Evolutionary conservation across 371 early-diverging fungal genomes (phyloP).

Genomic region (Synchytrium microbalum): DNA sequence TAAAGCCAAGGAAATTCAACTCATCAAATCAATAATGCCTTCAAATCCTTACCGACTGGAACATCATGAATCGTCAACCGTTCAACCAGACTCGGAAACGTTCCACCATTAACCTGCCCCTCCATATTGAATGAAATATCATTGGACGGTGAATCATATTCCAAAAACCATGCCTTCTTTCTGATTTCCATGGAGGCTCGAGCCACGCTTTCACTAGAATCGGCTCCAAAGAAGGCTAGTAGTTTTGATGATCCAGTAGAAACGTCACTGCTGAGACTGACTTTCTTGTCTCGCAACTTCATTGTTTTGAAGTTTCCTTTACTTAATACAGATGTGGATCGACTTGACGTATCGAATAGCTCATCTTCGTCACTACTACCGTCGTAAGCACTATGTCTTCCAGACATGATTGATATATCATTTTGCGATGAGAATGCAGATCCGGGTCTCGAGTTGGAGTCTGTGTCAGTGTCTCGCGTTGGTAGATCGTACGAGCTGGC

Average conservation of each 20-base stretch:
- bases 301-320: neutral
- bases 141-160: slow-evolving; percentile 55
- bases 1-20: neutral
- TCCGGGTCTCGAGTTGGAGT: too few relatives aligned
- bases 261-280: neutral
- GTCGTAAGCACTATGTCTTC: neutral
- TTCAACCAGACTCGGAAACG: slow-evolving; percentile 72
- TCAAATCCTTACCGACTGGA: slow-evolving; percentile 37
- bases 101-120: slow-evolving; percentile 83
- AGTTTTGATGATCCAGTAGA: neutral
- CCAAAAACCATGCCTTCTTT: slow-evolving; percentile 50
- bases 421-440: too few relatives aligned
- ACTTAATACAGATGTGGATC: neutral
- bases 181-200: neutral
- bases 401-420: too few relatives aligned
- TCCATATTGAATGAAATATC: slow-evolving; percentile 79
- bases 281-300: neutral
- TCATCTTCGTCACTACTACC: neutral
- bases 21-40: neutral
- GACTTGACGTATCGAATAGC: neutral
- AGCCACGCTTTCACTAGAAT: neutral
- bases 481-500: neutral
- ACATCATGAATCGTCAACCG: slow-evolving; percentile 80
- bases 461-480: neutral
- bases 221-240: neutral